Base-by-base conservation (phyloP, 371 early-diverging fungal species). In the Actinomucor elegans region DNA sequence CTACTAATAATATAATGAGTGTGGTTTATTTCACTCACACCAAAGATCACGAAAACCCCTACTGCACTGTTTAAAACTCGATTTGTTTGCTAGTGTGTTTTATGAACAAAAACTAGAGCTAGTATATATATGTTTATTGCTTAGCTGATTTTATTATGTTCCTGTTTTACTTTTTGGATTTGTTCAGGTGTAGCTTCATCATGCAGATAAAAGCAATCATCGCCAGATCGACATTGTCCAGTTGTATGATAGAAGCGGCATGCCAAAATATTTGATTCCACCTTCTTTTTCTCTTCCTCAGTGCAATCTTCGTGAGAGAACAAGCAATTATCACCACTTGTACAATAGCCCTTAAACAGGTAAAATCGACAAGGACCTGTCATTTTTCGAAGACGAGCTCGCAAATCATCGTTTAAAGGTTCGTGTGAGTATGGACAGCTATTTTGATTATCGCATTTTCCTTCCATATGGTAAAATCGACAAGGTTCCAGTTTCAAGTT, bases 321-420 rank as follows among this genome's bases (percentile, higher is more conserved):
- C 1, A 55, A 26, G 12, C 75, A 74, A 4, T 20, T 17, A 21
- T 71, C 69, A 17, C 65, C 71, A 17, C 24, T 47, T 9, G 55
- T 69, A 35, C 75, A 74, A 18, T 48, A 68, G 0, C 75, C 75
- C 46, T 74, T 74, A 7, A 71, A 50, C n/a, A 64, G 64, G 24
- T 64, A 74, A 31, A 61, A 74, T 18, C 66, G 57, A 20, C 75
- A 74, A 2, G 64, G 64, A 0, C 66, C 68, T 7, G 68, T 71
- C 35, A 71, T 44, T 0, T 14, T 18, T 1, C 57, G 58, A 4
- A 74, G 50, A 12, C 55, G 42, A 5, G 15, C 14, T 8, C 51
- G 35, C n/a, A 27, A 7, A 1, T 50, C 52, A 4, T 38, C 23
- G 2, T 48, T 57, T 5, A 72, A 45, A 7, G 59, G 54, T 4